phyloP scores from a whole-genome alignment of 2,329 filamentous ascomycete genomes.

The Drechslerella coelobrocha region DNA sequence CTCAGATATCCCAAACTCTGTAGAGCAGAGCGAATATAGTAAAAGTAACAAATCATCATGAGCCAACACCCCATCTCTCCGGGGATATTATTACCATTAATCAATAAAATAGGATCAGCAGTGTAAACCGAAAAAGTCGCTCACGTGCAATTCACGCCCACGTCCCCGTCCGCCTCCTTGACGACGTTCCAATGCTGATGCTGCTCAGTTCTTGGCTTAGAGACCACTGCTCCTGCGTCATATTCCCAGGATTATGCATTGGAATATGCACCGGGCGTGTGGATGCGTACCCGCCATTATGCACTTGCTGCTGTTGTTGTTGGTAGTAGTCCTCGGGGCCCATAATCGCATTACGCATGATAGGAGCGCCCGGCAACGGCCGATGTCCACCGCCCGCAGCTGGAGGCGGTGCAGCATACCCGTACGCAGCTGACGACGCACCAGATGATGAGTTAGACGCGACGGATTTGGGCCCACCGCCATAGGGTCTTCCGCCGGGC shows the following conservation, averaged over 20 bases:
- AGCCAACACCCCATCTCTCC: too few species aligned
- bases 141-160: slow-evolving; percentile 22
- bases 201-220: slow-evolving; percentile 49
- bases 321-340: slow-evolving; percentile 43
- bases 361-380: slow-evolving; percentile 38
- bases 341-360: slow-evolving; percentile 49
- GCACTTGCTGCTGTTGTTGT: slow-evolving; percentile 21
- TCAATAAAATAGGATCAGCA: too few species aligned
- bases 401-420: slow-evolving; percentile 20
- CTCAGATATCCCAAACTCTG: not conserved
- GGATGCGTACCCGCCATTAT: slow-evolving; percentile 8
- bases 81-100: not conserved
- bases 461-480: slow-evolving; percentile 18
- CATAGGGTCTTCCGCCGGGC: slow-evolving; percentile 27
- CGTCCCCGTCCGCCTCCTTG: slow-evolving; percentile 37
- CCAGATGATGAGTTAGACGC: slow-evolving; percentile 22
- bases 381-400: slow-evolving; percentile 16
- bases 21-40: slow-evolving; percentile 9
- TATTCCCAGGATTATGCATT: slow-evolving; percentile 27
- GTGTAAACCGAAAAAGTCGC: not conserved
- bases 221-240: slow-evolving; percentile 47
- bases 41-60: too few species aligned
- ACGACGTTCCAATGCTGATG: slow-evolving; percentile 40
- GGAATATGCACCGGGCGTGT: slow-evolving; percentile 20
- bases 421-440: slow-evolving; percentile 25